Evolutionary conservation across 495 filamentous ascomycete species (phyloP), one percentile per base, ranked within the genome.

Genomic region (Xylaria intraflava): DNA sequence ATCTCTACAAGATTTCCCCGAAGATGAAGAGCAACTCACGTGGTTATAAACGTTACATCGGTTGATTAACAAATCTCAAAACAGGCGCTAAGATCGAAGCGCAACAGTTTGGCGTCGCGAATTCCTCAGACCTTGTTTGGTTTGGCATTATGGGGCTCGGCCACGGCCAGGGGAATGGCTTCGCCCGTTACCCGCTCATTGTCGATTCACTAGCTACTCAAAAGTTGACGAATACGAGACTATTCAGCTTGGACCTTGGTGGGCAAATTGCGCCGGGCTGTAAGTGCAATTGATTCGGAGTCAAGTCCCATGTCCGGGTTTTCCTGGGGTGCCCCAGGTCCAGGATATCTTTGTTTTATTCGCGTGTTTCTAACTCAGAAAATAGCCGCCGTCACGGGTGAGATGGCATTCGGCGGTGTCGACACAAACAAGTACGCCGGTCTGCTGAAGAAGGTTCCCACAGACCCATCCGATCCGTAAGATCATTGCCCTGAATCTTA

Each of bases 351-450:
- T 16, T 49, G 31, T 36, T 49, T 14, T 44, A 35, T 35, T 11
- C 31, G 14, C 11, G 14, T n/a, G 12, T 35, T 35, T 35, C 48
- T 53, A 27, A 59, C 45, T 50, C 50, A 12, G 2, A n/a, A 72
- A 69, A 54, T 57, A 56, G 58, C 52, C 6, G 56, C 47, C 35
- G 71, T 71, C 35, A 82, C 79, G 3, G 88, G 87, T 40, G 78
- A 83, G 20, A 83, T 94, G 55, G 77, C 92, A 27, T 94, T 94
- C 56, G 89, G 89, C 17, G 89, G 89, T 29, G 82, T 94, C 33
- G 82, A 94, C 62, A 86, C 80, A 1, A 81, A 74, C 42, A 91
- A 89, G 58, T 93, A 82, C 63, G 71, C 72, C 16, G 88, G 87
- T 26, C 29, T 67, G 1, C 74, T 94, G 2, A 66, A 52, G 26